Evolutionary conservation across 768 basidiomycete species (phyloP), one percentile per base, ranked within the genome.

Genomic region (Leucocoprinus leucothites): DNA sequence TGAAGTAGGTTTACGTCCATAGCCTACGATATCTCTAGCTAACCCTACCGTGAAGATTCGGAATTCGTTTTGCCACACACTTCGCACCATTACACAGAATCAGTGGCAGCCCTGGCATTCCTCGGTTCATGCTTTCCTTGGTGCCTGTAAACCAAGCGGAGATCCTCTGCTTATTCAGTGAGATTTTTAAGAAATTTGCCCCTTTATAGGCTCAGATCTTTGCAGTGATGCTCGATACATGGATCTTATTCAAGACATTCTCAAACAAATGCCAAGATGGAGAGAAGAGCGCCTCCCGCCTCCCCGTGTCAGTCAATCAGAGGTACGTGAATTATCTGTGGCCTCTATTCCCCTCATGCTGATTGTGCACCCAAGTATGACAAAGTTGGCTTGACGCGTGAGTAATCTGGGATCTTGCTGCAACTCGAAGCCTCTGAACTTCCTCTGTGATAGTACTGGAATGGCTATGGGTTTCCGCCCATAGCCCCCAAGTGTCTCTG

Each of bases 331-430:
- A 24, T 44, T 43, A 25, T 25, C 22, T 38, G n/a, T 26, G 28
- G 36, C 13, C 41, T 45, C 21, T 24, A 46, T 24, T 40, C 26
- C n/a, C 28, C 47, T 40, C 38, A 36, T 19, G 53, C 47, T 28
- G n/a, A 28, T 22, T 19, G 24, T 44, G 42, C 45, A 47, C 57
- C n/a, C 19, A 60, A 90, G 79, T 94, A 94, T 66, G 94, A 96
- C 71, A 93, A 91, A 74, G 83, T 91, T 58, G 91, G 90, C 2
- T 71, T 91, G 53, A 90, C 91, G n/a, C 73, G 91, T 92, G 71
- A 66, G 82, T 69, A 41, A 13, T 52, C 28, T n/a, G 38, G 16
- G 5, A 13, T 4, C 14, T 38, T 38, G 16, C 14, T 3, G 11
- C 14, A n/a, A 13, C 38, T 38, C 49, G 24, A 49, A 18, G 34